Percentiles rank a stretch among this genome's conserved stretches.
Evolutionary conservation across 176 grass and related monocot species (phyloP).

Genomic region (Elymus sibiricus): DNA sequence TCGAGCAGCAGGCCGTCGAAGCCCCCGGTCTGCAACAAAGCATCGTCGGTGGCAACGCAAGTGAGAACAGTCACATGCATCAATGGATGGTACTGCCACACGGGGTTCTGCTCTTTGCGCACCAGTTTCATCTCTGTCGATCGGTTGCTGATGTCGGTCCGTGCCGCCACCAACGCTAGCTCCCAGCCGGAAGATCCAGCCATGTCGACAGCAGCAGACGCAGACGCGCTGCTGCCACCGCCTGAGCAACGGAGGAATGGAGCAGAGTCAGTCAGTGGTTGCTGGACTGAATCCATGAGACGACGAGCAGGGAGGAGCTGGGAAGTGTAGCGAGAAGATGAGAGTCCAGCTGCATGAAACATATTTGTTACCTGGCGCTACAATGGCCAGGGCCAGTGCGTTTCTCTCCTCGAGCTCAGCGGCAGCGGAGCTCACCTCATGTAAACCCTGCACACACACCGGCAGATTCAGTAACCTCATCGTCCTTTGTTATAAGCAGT

Average conservation of each 20-base stretch:
- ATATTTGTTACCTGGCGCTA: constrained; percentile 39
- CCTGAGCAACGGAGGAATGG: background rate
- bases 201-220: background rate
- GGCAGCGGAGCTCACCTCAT: background rate
- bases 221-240: background rate
- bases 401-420: constrained; percentile 46
- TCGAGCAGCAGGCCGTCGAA: constrained; percentile 73
- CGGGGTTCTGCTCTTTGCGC: background rate
- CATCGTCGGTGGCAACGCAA: background rate
- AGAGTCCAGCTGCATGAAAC: background rate
- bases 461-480: background rate
- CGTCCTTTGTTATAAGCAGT: background rate
- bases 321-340: background rate
- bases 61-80: background rate
- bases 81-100: background rate
- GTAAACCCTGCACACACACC: background rate
- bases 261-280: background rate
- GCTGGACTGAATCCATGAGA: background rate
- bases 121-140: constrained; percentile 57
- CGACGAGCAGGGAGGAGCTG: background rate
- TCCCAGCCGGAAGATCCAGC: constrained; percentile 70
- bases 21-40: constrained; percentile 56
- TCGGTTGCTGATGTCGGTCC: constrained; percentile 20
- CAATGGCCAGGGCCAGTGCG: constrained; percentile 67
- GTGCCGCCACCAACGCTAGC: constrained; percentile 57